Conservation (phyloP, 495 filamentous ascomycete species). For the Xylaria castorea region DNA sequence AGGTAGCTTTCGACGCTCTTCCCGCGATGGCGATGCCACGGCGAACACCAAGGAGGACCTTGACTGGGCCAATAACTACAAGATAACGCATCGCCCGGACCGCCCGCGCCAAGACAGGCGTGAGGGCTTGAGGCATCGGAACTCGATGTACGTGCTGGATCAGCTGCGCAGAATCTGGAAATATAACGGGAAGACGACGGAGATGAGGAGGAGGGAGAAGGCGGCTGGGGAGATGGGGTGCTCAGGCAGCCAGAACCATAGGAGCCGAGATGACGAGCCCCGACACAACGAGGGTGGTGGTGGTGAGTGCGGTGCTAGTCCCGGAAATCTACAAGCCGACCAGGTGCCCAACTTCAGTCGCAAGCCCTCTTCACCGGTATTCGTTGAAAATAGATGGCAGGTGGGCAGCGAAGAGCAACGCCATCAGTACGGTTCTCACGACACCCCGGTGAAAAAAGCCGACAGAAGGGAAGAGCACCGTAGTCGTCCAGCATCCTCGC, state of each 20-base stretch:
- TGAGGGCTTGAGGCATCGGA: background rate
- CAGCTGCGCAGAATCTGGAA: constrained; percentile 19
- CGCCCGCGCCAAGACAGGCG: constrained; percentile 32
- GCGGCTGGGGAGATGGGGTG: background rate
- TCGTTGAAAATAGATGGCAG: background rate
- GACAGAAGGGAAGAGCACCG: background rate
- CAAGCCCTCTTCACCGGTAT: background rate
- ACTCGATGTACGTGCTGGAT: constrained; percentile 11
- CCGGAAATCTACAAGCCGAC: background rate
- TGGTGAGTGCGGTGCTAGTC: background rate
- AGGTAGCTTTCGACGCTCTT: constrained; percentile 29
- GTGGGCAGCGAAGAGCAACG: background rate
- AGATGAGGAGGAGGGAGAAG: constrained; percentile 20
- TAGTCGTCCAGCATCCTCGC: background rate
- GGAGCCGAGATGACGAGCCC: background rate
- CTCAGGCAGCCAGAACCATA: background rate
- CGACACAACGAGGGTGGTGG: too few relatives aligned
- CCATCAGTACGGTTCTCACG: background rate
- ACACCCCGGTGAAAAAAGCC: background rate
- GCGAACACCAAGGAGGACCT: constrained; percentile 15
- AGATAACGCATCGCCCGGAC: constrained; percentile 36
- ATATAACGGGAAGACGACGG: constrained; percentile 1
- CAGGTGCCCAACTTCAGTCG: background rate
- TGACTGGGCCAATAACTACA: constrained; percentile 30
- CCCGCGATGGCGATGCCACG: constrained; percentile 11